These are phyloP conservation scores for Pouteria glomerata DNA, from an alignment of 148 eudicot genomes.

Conservation along the genomic window DNA sequence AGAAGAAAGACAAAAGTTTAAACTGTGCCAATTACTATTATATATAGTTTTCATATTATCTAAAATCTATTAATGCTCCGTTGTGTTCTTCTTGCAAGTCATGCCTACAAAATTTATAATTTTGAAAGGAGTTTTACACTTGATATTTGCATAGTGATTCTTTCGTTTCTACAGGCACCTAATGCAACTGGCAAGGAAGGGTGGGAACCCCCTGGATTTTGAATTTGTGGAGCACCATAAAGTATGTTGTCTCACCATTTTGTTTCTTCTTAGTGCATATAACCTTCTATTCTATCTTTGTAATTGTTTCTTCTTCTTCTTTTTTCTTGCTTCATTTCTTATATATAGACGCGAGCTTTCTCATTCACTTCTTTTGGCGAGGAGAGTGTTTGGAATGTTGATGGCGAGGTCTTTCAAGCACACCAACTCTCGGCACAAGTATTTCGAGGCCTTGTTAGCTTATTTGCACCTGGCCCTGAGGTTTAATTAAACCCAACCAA, in stretches of 20 bases:
- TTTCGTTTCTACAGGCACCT: constrained; percentile 61
- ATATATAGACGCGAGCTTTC: constrained; percentile 67
- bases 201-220: constrained; percentile 78
- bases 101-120: not conserved
- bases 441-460: constrained; percentile 78
- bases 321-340: not conserved
- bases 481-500: constrained; percentile 19
- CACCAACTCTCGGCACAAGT: constrained; percentile 95
- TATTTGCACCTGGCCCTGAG: constrained; percentile 90
- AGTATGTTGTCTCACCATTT: constrained; percentile 26
- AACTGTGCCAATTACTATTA: too few relatives aligned
- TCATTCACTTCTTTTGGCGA: constrained; percentile 75
- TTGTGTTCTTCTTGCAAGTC: not conserved
- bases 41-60: not conserved
- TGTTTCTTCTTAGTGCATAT: not conserved
- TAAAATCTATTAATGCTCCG: not conserved
- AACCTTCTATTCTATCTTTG: not conserved
- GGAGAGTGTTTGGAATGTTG: constrained; percentile 89
- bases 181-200: constrained; percentile 68
- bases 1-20: too few relatives aligned
- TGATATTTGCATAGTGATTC: not conserved
- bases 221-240: constrained; percentile 90
- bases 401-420: constrained; percentile 81
- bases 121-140: not conserved
- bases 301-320: not conserved